Conservation (phyloP, 1,284 basidiomycete genomes). For the Omphalotus olearius region DNA sequence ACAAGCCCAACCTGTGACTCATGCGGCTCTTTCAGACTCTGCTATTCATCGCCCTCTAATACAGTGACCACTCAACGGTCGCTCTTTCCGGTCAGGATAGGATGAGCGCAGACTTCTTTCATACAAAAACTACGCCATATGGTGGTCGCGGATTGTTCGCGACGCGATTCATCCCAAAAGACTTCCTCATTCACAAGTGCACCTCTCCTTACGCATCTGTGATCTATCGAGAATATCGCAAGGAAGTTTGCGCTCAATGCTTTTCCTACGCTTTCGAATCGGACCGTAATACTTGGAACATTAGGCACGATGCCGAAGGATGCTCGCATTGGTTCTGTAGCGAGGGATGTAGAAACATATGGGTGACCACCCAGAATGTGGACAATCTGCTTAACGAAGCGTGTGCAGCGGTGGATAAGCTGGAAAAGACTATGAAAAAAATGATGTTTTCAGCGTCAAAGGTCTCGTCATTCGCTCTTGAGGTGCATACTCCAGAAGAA, state of each 20-base stretch:
- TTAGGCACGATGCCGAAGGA: slow-evolving; percentile 29
- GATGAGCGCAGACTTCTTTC: not conserved
- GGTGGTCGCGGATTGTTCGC: slow-evolving; percentile 55
- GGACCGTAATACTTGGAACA: slow-evolving; percentile 37
- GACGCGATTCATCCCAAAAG: slow-evolving; percentile 31
- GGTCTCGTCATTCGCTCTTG: not conserved
- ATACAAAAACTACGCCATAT: slow-evolving; percentile 29
- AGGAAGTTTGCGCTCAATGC: slow-evolving; percentile 61
- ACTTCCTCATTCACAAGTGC: slow-evolving; percentile 38
- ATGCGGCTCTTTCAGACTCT: too few relatives aligned
- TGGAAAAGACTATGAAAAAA: slow-evolving; percentile 29
- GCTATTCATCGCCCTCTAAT: too few relatives aligned
- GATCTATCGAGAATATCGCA: slow-evolving; percentile 51
- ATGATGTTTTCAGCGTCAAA: slow-evolving; percentile 16
- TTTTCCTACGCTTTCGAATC: slow-evolving; percentile 54
- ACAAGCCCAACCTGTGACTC: too few relatives aligned
- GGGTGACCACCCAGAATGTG: slow-evolving; percentile 34
- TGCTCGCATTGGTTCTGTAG: slow-evolving; percentile 51
- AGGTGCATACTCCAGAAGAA: slow-evolving; percentile 22
- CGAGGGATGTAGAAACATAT: slow-evolving; percentile 38
- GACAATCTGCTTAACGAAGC: slow-evolving; percentile 27
- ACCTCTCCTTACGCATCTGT: slow-evolving; percentile 43
- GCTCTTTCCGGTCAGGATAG: too few relatives aligned
- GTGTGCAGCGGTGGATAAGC: slow-evolving; percentile 30
- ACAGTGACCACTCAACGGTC: too few relatives aligned